phyloP scores from a whole-genome alignment of 495 filamentous ascomycete genomes.

The Venustampulla echinocandica region DNA sequence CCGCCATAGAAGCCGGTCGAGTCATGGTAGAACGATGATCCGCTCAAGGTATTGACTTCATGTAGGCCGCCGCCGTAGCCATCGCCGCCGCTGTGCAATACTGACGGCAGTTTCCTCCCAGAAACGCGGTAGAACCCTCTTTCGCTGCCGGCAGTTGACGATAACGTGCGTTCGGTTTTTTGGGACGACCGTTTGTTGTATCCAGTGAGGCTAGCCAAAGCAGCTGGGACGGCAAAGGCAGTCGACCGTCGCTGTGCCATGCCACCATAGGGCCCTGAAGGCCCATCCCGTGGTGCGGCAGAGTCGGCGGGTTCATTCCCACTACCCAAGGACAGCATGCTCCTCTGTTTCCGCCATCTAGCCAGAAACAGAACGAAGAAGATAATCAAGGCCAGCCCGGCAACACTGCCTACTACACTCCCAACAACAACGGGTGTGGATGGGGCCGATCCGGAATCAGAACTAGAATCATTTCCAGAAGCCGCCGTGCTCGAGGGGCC shows the following conservation, averaged over 20 bases:
- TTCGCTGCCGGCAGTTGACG: conserved; percentile 35
- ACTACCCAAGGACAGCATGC: conserved; percentile 18
- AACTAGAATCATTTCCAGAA: conserved; percentile 23
- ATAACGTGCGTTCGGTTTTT: conserved; percentile 29
- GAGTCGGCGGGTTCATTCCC: conserved; percentile 25
- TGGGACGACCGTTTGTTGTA: conserved; percentile 36
- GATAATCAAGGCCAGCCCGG: conserved; percentile 51
- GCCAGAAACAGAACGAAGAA: conserved; percentile 46
- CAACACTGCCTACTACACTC: conserved; percentile 57
- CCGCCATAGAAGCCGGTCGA: conserved; percentile 37
- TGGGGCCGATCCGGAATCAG: conserved; percentile 4
- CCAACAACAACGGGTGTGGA: conserved; percentile 42
- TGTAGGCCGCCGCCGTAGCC: conserved; percentile 48
- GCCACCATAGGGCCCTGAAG: conserved; percentile 35
- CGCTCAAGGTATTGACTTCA: conserved; percentile 32
- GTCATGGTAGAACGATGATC: conserved; percentile 40
- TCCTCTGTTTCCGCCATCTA: conserved; percentile 43
- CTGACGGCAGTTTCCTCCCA: conserved; percentile 64
- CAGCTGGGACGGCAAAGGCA: conserved; percentile 47
- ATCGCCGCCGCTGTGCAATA: conserved; percentile 59
- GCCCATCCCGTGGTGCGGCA: conserved; percentile 26
- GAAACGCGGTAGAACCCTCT: conserved; percentile 51
- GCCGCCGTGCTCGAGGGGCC: conserved; percentile 11
- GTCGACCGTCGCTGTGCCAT: conserved; percentile 29
- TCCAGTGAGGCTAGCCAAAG: conserved; percentile 40